Percentiles rank a stretch among this genome's conserved stretches.
Evolutionary conservation across 176 grass and related monocot species (phyloP).

Genomic region (Lolium rigidum): DNA sequence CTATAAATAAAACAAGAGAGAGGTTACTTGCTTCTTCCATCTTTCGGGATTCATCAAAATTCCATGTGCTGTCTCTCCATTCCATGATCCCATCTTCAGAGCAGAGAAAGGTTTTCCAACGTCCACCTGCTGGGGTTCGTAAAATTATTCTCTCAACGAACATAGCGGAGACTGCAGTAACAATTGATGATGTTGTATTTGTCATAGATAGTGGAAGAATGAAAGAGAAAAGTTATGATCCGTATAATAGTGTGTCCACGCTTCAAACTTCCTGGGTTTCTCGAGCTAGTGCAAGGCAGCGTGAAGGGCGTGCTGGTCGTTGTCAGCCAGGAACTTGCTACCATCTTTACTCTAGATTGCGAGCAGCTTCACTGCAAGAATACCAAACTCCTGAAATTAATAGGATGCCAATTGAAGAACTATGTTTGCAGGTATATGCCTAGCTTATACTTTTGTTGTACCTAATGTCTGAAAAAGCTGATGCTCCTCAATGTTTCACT

Average conservation of each 20-base stretch:
- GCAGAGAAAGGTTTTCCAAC: conserved; percentile 93
- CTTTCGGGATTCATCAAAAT: conserved; percentile 70
- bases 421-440: conserved; percentile 81
- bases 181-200: conserved; percentile 97
- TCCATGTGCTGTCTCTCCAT: conserved; percentile 83
- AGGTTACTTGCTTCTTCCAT: conserved; percentile 72
- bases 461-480: conserved; percentile 25
- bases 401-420: conserved; percentile 96
- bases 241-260: conserved; percentile 95
- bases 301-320: conserved; percentile 89
- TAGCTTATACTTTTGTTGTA: conserved; percentile 34
- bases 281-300: conserved; percentile 88
- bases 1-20: conserved; percentile 90
- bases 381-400: conserved; percentile 96
- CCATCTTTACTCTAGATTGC: conserved; percentile 89
- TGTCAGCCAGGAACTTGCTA: conserved; percentile 94
- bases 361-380: conserved; percentile 76
- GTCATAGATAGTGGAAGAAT: conserved; percentile 95
- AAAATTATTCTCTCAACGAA: conserved; percentile 99
- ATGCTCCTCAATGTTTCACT: conserved; percentile 21
- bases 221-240: conserved; percentile 99
- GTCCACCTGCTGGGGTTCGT: conserved; percentile 64
- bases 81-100: conserved; percentile 91
- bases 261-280: conserved; percentile 96
- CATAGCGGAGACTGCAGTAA: conserved; percentile 96